phyloP scores from a whole-genome alignment of 2,329 filamentous ascomycete genomes.

The Talaromyces atroroseus region DNA sequence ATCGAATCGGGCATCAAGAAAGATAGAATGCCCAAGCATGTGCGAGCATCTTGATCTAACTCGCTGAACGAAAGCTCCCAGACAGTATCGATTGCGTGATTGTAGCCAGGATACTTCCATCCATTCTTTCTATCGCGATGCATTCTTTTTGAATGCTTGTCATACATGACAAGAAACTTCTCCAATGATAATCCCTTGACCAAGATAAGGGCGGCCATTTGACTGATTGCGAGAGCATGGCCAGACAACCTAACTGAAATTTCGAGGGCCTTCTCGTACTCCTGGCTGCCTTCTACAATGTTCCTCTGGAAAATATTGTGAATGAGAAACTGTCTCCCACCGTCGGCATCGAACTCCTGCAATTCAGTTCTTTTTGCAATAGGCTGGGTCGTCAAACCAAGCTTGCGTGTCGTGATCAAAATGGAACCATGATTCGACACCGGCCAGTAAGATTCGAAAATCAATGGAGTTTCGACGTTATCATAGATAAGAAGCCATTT shows the following conservation, averaged over 20 bases:
- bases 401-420: background rate
- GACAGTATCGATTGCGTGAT: too few species aligned
- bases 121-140: too few species aligned
- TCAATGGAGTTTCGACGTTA: background rate
- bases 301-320: background rate
- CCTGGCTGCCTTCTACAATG: too few species aligned
- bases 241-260: background rate
- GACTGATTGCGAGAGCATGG: background rate
- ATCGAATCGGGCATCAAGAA: background rate
- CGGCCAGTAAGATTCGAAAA: background rate
- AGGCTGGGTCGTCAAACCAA: background rate
- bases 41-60: background rate
- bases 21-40: background rate
- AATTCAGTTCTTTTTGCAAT: background rate
- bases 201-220: background rate
- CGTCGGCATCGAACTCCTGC: background rate
- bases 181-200: background rate
- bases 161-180: background rate
- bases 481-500: slow-evolving; percentile 1
- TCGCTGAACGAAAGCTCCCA: too few species aligned
- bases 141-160: too few species aligned
- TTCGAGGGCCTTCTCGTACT: background rate
- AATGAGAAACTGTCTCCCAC: background rate
- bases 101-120: too few species aligned
- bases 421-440: background rate